These are phyloP conservation scores for Malus hybrid DNA, from an alignment of 331 rosid species.

Conservation along the genomic window DNA sequence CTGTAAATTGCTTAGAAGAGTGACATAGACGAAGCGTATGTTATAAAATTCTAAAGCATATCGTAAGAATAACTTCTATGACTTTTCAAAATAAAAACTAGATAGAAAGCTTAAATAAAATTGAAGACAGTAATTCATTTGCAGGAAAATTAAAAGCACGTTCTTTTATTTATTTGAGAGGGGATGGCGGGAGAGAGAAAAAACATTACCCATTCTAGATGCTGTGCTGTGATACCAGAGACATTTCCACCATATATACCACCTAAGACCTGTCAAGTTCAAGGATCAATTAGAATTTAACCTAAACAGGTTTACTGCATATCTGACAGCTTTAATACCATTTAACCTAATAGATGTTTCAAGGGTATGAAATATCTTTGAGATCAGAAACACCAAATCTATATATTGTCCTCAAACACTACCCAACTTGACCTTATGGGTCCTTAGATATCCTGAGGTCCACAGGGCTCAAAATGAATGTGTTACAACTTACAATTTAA, in stretches of 20 bases:
- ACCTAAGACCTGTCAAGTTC: conserved; percentile 58
- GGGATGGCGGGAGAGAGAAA: background rate
- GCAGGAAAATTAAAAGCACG: background rate
- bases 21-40: background rate
- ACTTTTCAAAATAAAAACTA: background rate
- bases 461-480: conserved; percentile 6
- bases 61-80: background rate
- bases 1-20: background rate
- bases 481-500: background rate
- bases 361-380: background rate
- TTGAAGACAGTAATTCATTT: background rate
- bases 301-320: background rate
- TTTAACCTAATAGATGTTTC: background rate
- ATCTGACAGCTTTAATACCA: background rate
- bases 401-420: background rate
- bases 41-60: background rate
- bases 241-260: conserved; percentile 61
- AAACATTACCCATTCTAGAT: conserved; percentile 74
- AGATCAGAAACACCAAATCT: background rate
- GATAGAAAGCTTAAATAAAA: background rate
- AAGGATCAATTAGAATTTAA: background rate
- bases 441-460: background rate
- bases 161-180: background rate
- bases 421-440: background rate
- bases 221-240: conserved; percentile 89